phyloP scores from a whole-genome alignment of 108 stramenopile species.

The Nitzschia putrida region DNA sequence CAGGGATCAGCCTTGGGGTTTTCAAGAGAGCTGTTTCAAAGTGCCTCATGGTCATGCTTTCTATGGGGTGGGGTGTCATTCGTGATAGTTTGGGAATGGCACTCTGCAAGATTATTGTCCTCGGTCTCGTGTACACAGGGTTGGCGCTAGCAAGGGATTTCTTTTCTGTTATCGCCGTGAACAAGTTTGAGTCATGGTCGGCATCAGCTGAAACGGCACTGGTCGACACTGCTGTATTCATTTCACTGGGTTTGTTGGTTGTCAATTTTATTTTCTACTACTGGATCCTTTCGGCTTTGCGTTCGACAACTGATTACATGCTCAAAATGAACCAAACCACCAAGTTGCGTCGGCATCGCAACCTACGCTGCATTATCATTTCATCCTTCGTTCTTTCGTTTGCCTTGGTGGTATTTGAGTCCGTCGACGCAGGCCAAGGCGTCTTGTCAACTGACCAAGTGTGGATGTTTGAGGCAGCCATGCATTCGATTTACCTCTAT shows the following conservation, averaged over 20 bases:
- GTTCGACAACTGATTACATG: slow-evolving; percentile 67
- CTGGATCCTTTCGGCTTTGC: slow-evolving; percentile 72
- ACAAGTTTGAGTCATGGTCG: slow-evolving; percentile 52
- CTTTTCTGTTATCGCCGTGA: slow-evolving; percentile 59
- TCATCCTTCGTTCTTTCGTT: slow-evolving; percentile 60
- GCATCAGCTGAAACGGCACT: slow-evolving; percentile 50
- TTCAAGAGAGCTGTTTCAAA: slow-evolving; percentile 66
- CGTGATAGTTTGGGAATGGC: slow-evolving; percentile 57
- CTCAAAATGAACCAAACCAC: slow-evolving; percentile 73
- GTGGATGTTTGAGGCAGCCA: slow-evolving; percentile 55
- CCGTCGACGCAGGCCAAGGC: slow-evolving; percentile 51
- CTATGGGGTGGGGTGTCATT: slow-evolving; percentile 81
- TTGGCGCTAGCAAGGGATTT: slow-evolving; percentile 58
- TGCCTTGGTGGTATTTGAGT: slow-evolving; percentile 62
- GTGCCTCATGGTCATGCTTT: slow-evolving; percentile 71
- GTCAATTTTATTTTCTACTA: slow-evolving; percentile 71
- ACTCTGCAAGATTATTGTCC: slow-evolving; percentile 55
- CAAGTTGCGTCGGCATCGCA: slow-evolving; percentile 65
- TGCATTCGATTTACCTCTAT: slow-evolving; percentile 70
- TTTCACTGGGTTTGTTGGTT: slow-evolving; percentile 25
- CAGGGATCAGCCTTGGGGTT: slow-evolving; percentile 62
- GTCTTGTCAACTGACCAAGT: slow-evolving; percentile 48
- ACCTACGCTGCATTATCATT: slow-evolving; percentile 63
- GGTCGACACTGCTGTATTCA: slow-evolving; percentile 57
- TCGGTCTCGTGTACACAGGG: slow-evolving; percentile 66